Base-by-base conservation (phyloP, 768 basidiomycete genomes). In the Inosperma sp. region DNA sequence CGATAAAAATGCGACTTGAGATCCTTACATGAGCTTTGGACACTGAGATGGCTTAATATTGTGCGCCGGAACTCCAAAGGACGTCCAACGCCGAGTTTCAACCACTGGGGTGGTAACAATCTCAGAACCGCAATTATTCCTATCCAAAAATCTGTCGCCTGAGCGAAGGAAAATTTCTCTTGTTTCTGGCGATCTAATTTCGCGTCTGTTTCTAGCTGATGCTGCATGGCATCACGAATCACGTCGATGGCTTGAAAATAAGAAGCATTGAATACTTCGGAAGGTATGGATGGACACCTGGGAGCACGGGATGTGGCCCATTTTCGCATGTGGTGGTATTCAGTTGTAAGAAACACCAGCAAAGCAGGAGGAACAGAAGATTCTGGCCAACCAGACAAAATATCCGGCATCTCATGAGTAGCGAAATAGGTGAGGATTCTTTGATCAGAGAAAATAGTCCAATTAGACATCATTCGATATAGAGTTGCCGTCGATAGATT, bases 381-480 rank as follows among this genome's bases (percentile, higher is more conserved):
- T 5, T 64, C 65, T 23, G 85, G 83, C 84, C 86, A 88, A 13
- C 57, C 67, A 35, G 59, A 51, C 34, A 81, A 59, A 13, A 57
- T 36, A 14, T 58, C 54, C n/a, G 63, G 54, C 10, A 81, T 77
- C 29, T 71, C 55, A 39, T 66, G 60, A 19, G 61, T 49, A 36
- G 70, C 64, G 26, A 84, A 59, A 29, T 77, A 57, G 6, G 62
- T 54, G 49, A 76, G 61, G 41, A 91, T 66, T 29, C 68, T 65
- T 2, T 72, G 55, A 54, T 84, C 75, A 34, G 70, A 72, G 40
- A 87, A 75, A 48, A 87, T 68, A 16, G 67, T 66, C 61, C 82
- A 71, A 64, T 84, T 87, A 17, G 78, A 78, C 48, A 88, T 61
- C 53, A 83, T 76, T 51, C 83, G 83, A 59, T 84, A 85, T 5